phyloP scores from a whole-genome alignment of 441 rosid species.

The Jatropha podagrica region DNA sequence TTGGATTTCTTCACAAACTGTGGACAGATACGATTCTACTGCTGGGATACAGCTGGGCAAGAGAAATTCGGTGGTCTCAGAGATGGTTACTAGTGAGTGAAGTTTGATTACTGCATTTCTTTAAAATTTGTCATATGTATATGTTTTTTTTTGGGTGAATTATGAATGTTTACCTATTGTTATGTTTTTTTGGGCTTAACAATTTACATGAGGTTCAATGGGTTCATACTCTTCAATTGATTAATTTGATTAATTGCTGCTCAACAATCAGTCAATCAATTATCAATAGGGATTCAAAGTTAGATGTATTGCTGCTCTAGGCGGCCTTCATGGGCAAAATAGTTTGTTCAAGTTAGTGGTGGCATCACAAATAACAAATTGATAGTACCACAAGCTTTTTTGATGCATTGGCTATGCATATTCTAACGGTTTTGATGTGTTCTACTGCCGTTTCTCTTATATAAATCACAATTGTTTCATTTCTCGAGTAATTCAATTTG shows the following conservation, averaged over 20 bases:
- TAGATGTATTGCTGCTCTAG: neutral
- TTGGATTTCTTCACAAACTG: conserved; percentile 51
- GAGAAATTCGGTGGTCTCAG: conserved; percentile 62
- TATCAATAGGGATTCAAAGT: no score
- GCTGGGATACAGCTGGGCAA: conserved; percentile 70
- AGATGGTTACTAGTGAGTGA: conserved; percentile 59
- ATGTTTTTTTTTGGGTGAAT: neutral
- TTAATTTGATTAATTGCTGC: no score
- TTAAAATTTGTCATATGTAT: neutral
- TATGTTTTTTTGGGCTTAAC: neutral
- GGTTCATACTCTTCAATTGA: neutral
- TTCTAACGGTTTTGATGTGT: neutral
- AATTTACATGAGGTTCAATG: neutral
- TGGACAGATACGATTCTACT: conserved; percentile 49
- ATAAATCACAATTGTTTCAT: neutral
- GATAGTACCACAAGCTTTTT: neutral
- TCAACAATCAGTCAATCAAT: no score
- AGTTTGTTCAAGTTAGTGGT: neutral
- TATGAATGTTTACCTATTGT: neutral
- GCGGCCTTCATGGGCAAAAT: neutral
- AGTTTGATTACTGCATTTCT: neutral
- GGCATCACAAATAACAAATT: neutral
- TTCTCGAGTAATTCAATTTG: neutral
- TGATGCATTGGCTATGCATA: neutral
- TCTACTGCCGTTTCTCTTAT: neutral